phyloP scores from a whole-genome alignment of 2,329 filamentous ascomycete genomes.

The Rhexocercosporidium sp. region DNA sequence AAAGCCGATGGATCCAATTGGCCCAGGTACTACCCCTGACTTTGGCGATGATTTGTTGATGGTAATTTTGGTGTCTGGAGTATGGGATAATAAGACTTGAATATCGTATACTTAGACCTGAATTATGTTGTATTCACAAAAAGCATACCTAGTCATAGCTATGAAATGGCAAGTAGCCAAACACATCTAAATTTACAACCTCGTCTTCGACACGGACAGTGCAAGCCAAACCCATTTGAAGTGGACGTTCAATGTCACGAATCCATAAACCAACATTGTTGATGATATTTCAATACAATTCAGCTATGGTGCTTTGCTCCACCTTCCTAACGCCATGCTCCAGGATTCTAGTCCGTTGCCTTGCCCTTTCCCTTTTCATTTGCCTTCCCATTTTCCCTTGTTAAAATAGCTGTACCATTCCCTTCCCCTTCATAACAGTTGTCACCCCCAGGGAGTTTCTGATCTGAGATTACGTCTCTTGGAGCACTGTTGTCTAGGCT shows the following conservation, averaged over 20 bases:
- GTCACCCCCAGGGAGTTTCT: slow-evolving; percentile 29
- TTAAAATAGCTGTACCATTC: slow-evolving; percentile 20
- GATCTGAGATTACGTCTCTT: slow-evolving; percentile 37
- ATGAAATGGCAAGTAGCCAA: too few species aligned
- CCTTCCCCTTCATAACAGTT: slow-evolving; percentile 30
- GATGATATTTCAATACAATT: neutral
- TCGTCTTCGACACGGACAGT: too few species aligned
- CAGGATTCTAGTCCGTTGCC: slow-evolving; percentile 25
- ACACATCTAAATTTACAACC: too few species aligned
- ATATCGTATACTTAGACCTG: neutral
- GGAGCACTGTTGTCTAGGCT: slow-evolving; percentile 41
- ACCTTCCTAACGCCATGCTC: slow-evolving; percentile 26
- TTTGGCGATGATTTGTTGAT: slow-evolving; percentile 5
- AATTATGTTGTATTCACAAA: neutral
- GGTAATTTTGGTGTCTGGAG: neutral
- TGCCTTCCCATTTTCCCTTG: slow-evolving; percentile 25
- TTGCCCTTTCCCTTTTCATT: slow-evolving; percentile 25
- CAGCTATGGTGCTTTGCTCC: slow-evolving; percentile 16
- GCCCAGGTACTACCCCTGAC: neutral
- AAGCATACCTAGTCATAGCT: too few species aligned
- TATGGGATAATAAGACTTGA: neutral
- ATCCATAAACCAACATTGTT: neutral
- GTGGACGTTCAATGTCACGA: neutral
- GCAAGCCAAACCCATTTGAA: neutral
- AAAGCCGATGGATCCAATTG: neutral